phyloP scores from a whole-genome alignment of 2,329 filamentous ascomycete genomes.

The Trichoderma endophyticum region DNA sequence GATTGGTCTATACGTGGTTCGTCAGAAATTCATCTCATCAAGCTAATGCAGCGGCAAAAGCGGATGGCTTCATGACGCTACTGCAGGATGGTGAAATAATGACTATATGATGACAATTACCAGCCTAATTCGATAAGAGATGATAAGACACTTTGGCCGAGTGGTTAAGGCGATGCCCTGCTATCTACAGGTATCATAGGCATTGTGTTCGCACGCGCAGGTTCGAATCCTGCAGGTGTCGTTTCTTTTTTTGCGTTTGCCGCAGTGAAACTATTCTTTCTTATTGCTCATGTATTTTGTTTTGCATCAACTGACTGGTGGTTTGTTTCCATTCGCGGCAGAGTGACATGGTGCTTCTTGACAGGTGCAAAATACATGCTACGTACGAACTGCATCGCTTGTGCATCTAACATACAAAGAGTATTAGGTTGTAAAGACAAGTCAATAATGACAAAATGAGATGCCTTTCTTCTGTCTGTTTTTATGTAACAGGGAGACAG shows the following conservation, averaged over 20 bases:
- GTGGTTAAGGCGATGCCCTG: conserved; percentile 20
- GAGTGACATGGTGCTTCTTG: neutral
- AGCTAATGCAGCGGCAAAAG: neutral
- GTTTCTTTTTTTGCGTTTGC: neutral
- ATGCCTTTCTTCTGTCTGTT: neutral
- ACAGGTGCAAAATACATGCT: neutral
- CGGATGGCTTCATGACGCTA: neutral
- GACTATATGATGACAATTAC: neutral
- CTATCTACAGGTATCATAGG: conserved; percentile 13
- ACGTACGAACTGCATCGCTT: neutral
- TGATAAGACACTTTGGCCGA: conserved; percentile 19
- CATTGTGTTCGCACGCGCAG: conserved; percentile 20
- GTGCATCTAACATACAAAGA: neutral
- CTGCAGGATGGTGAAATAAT: neutral
- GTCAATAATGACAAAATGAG: neutral
- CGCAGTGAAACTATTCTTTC: neutral
- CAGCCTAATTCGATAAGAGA: neutral
- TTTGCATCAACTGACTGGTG: neutral
- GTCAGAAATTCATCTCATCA: neutral
- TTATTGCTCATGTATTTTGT: neutral
- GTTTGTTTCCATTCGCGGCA: neutral
- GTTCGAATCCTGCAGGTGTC: conserved; percentile 20
- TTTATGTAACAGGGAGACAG: neutral
- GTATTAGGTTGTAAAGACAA: neutral
- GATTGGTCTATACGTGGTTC: neutral